phyloP scores from a whole-genome alignment of 1,139 yeast species.

The Meyerozyma smithsonii region DNA sequence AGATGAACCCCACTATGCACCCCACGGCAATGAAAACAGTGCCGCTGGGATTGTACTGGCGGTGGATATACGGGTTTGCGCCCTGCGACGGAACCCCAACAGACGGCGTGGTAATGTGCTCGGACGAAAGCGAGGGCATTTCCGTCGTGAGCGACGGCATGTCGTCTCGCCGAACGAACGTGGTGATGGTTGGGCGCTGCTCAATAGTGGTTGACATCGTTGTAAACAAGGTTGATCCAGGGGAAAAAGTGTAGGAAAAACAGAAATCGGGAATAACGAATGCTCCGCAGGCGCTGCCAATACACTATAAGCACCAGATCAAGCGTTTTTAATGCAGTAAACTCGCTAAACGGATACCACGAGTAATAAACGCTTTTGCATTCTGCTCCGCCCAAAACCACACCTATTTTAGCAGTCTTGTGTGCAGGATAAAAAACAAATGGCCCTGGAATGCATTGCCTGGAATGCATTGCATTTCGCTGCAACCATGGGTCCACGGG shows the following conservation, averaged over 20 bases:
- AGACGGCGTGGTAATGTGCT: conserved; percentile 45
- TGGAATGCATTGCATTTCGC: no score
- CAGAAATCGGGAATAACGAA: no score
- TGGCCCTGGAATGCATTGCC: no score
- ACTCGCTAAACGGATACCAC: no score
- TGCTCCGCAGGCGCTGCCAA: no score
- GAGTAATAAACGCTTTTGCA: neutral
- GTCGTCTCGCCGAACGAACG: conserved; percentile 6
- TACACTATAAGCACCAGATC: neutral
- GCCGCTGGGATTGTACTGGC: conserved; percentile 54
- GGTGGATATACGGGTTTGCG: conserved; percentile 58
- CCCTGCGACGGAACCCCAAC: conserved; percentile 59
- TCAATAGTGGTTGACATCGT: conserved; percentile 1
- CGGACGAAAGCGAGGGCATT: conserved; percentile 4
- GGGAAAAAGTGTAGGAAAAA: no score
- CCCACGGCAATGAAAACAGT: conserved; percentile 82
- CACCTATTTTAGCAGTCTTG: neutral
- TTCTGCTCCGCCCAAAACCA: neutral
- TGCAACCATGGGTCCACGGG: no score
- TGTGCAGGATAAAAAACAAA: neutral
- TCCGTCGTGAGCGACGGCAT: neutral
- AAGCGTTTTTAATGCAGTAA: neutral
- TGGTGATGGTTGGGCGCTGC: conserved; percentile 7
- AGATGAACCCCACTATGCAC: conserved; percentile 54
- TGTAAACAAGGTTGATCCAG: conserved; percentile 3